Base-by-base conservation (phyloP, 202 grass and related monocot genomes). In the Hordeum pubiflorum region DNA sequence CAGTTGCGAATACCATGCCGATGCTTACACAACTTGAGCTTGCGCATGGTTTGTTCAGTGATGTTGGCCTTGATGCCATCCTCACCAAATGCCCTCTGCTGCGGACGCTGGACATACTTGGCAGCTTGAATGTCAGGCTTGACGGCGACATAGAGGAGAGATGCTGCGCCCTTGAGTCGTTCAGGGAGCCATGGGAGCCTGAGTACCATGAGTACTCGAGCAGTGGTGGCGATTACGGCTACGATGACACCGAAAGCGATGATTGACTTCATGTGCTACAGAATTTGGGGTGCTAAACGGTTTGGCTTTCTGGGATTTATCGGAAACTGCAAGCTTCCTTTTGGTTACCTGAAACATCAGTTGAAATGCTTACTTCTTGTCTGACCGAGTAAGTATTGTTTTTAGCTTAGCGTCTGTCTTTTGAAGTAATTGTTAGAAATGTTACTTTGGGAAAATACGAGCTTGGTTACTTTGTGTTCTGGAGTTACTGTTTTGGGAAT, bases 101-200 rank as follows among this genome's bases (percentile, higher is more conserved):
- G 36, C 56, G 2, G 7, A 20, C 43, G 0, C 82, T 93, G 9
- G 39, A 90, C 75, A 85, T 87, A 54, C 87, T 81, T 72, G 91
- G 85, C 10, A 90, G 82, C 62, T 88, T 79, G 79, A 90, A 89
- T 36, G 82, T 89, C 43, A 72, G 26, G 43, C 63, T 93, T 50
- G 81, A 78, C 26, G 81, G 69, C 4, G 33, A 79, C 50, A 40
- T 87, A 1, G 87, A 87, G 84, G 57, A 72, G 1, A 85, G 64
- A 70, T 89, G 83, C 58, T 72, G 69, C 2, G 44, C 38, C 0
- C 77, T 92, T 4, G 41, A 82, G 55, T 87, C 73, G 22, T 89
- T 89, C 74, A 75, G 77, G 84, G 81, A 89, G 74, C 87, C 87
- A 63, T 92, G 90, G 84, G 76, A 82, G 24, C 60, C 85, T 63